These are phyloP conservation scores for Sphagnum tenellum DNA, from an alignment of 225 moss, liverwort and hornwort genomes.

Conservation along the genomic window DNA sequence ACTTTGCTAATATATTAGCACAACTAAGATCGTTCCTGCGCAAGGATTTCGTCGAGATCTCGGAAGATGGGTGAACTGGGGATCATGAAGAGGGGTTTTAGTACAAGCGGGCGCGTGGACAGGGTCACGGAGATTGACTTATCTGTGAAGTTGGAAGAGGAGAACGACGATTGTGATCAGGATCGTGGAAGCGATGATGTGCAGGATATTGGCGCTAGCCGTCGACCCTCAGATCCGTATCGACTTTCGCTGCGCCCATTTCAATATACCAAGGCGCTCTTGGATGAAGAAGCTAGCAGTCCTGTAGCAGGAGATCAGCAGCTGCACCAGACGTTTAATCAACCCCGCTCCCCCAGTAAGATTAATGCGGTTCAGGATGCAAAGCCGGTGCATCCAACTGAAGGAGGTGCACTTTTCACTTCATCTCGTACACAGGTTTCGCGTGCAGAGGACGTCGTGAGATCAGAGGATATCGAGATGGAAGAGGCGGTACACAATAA, in stretches of 20 bases:
- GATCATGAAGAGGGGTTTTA: slow-evolving; percentile 5
- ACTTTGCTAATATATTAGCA: too few relatives aligned
- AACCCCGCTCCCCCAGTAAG: too few relatives aligned
- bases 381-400: too few relatives aligned
- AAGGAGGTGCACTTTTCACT: too few relatives aligned
- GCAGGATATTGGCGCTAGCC: slow-evolving; percentile 26
- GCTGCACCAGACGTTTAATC: too few relatives aligned
- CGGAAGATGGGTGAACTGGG: background rate
- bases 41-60: too few relatives aligned
- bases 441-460: background rate
- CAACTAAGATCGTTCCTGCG: too few relatives aligned
- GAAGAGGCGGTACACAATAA: background rate
- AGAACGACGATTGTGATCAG: slow-evolving; percentile 13
- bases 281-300: slow-evolving; percentile 31
- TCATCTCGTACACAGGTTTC: background rate
- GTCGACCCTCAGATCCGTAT: background rate
- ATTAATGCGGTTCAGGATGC: background rate
- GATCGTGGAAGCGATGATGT: slow-evolving; percentile 25
- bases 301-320: slow-evolving; percentile 9
- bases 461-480: background rate
- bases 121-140: slow-evolving; percentile 51
- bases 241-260: background rate
- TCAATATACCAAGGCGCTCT: background rate
- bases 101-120: slow-evolving; percentile 36
- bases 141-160: slow-evolving; percentile 49